Evolutionary conservation across 768 basidiomycete genomes (phyloP), one percentile per base, ranked within the genome.

Genomic region (Leucocoprinus birnbaumii): DNA sequence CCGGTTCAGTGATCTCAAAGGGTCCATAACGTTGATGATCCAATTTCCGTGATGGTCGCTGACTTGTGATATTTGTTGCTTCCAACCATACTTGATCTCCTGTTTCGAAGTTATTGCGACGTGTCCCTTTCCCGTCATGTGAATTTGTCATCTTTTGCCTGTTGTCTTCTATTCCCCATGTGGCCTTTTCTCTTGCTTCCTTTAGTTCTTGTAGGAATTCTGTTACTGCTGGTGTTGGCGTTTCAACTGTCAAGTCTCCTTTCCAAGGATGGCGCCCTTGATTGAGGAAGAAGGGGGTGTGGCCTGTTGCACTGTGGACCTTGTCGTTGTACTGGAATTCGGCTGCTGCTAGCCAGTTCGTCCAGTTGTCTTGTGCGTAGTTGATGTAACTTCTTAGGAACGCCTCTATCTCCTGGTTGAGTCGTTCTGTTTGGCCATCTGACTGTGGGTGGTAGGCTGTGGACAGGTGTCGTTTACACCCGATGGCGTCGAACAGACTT

Each of bases 251-350:
- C 16, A 44, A 25, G 13, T 46, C 21, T 14, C 45, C 45, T 25
- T 46, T 46, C 45, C 25, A 46, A 3, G 40, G 31, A 14, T 50
- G 34, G 1, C 2, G 13, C 6, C 37, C 21, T n/a, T 50, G 21
- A 16, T 46, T 46, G 3, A 46, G 45, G 25, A 26, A 46, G 35
- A 58, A 52, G 2, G 40, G 40, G 18, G 37, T 41, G 14, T 52
- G 24, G 5, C 24, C 19, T 3, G 16, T 38, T 16, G 34, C 51
- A 21, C 18, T 16, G 24, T 52, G 51, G 37, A 3, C 18, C 16
- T 42, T 38, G 21, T 38, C 37, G 27, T 52, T 52, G 38, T 52
- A 42, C 3, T 27, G 25, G 38, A 52, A 52, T 42, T 38, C 51
- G 24, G 38, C 24, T n/a, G 18, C 16, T 18, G 38, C n/a, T 2